phyloP scores from a whole-genome alignment of 371 early-diverging fungal species.

The Amoeboaphelidium occidentale region DNA sequence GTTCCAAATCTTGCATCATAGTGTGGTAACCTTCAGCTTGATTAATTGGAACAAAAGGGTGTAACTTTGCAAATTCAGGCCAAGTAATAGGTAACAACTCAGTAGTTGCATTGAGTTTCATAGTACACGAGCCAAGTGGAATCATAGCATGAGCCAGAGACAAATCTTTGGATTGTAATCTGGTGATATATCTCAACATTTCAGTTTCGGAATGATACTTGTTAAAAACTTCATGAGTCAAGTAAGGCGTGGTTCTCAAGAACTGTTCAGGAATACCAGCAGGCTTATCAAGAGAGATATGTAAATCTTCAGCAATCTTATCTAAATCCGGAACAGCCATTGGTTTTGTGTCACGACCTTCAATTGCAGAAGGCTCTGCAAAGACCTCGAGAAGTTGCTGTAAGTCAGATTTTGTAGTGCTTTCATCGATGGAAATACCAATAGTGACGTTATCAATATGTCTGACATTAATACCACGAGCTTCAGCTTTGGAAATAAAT shows the following conservation, averaged over 20 bases:
- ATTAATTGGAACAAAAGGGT: slow-evolving; percentile 80
- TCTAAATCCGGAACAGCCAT: slow-evolving; percentile 8
- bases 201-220: slow-evolving; percentile 93
- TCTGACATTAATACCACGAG: slow-evolving; percentile 62
- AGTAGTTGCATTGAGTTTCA: slow-evolving; percentile 93
- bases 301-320: slow-evolving; percentile 16
- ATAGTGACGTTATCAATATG: slow-evolving; percentile 42
- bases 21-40: slow-evolving; percentile 71
- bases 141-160: slow-evolving; percentile 92
- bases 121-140: slow-evolving; percentile 90
- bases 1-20: slow-evolving; percentile 48
- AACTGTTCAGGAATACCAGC: slow-evolving; percentile 32
- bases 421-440: slow-evolving; percentile 73
- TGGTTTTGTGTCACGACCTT: slow-evolving; percentile 3
- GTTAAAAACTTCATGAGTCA: slow-evolving; percentile 78
- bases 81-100: slow-evolving; percentile 94
- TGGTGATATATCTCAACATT: slow-evolving; percentile 78
- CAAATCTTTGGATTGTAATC: slow-evolving; percentile 80
- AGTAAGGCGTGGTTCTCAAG: slow-evolving; percentile 38
- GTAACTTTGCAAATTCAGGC: slow-evolving; percentile 80
- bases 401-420: slow-evolving; percentile 52
- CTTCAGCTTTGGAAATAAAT: slow-evolving; percentile 38
- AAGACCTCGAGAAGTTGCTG: slow-evolving; percentile 43
- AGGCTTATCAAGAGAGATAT: slow-evolving; percentile 7
- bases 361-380: slow-evolving; percentile 11